Evolutionary conservation across 1,284 basidiomycete species (phyloP), one percentile per base, ranked within the genome.

Genomic region (Fomitopsis betulina): DNA sequence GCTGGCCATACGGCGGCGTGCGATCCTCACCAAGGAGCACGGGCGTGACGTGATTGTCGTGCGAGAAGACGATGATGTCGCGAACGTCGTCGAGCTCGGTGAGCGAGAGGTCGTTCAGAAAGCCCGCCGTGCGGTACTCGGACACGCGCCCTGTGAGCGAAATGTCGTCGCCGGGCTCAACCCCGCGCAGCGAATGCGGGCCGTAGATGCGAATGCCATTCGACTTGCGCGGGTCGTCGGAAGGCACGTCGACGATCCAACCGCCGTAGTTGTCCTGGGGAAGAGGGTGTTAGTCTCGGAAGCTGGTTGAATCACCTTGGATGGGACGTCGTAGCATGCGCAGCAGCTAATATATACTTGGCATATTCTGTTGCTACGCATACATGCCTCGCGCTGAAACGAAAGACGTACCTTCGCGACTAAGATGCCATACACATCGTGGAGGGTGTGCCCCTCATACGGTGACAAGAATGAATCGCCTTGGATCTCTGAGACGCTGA

Each of bases 201-300:
- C 80, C 76, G 69, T 77, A 86, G 27, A 87, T 74, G 47, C 73
- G 75, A 10, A 88, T 66, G 23, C 83, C 84, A 61, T 77, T 81
- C 3, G 82, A 85, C 25, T 76, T 72, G 37, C 79, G 77, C 33
- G 66, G 63, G 63, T 86, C 83, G 2, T 71, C 60, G 10, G 73
- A 73, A 19, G 73, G 71, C 10, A 79, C 75, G 21, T 79, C 82
- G 30, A 71, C 67, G n/a, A 87, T 72, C 70, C 79, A 87, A 62
- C 84, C 81, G 1, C 84, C 83, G 57, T 69, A 76, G 13, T 73
- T 70, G 12, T 75, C 74, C 81, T 86, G n/a, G n/a, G 10, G 21
- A 27, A 42, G 27, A 35, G 9, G 15, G 15, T 25, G 32, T 23
- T 10, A 3, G 35, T 37, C 35, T 10, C 12, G 4, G 45, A 12